Percentiles rank a stretch among this genome's conserved stretches.
These are phyloP conservation scores for Arxiozyma bovina DNA, from an alignment of 1,139 yeast genomes.

Conservation along the genomic window DNA sequence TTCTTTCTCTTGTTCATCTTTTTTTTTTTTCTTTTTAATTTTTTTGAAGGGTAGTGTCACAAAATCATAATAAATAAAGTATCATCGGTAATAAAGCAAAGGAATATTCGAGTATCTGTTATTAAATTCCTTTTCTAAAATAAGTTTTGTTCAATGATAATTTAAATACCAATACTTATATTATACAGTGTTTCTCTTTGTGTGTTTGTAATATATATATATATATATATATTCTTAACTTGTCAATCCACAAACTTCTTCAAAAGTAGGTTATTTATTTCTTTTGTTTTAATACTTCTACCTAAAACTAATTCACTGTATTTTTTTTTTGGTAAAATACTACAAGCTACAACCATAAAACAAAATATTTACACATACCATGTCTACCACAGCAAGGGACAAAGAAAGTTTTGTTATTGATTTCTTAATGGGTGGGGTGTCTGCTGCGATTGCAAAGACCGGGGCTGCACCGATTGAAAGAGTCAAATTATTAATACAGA, in stretches of 20 bases:
- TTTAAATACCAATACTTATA: background rate
- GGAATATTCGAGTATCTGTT: too few relatives aligned
- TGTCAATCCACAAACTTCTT: background rate
- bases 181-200: too few relatives aligned
- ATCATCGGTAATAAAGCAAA: too few relatives aligned
- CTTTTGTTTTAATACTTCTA: background rate
- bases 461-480: constrained; percentile 16
- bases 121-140: too few relatives aligned
- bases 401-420: constrained; percentile 7
- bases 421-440: constrained; percentile 16
- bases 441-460: constrained; percentile 15
- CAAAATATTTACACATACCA: background rate
- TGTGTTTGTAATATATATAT: too few relatives aligned
- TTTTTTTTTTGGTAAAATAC: too few relatives aligned
- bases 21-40: too few relatives aligned
- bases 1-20: too few relatives aligned
- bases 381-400: background rate
- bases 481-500: constrained; percentile 14
- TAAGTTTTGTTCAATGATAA: too few relatives aligned
- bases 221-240: too few relatives aligned
- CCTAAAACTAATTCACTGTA: background rate
- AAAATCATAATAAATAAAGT: too few relatives aligned
- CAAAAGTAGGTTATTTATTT: background rate
- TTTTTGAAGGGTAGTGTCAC: background rate
- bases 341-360: background rate